Percentiles rank a stretch among this genome's conserved stretches.
Conservation (phyloP, 1,284 basidiomycete genomes). For the Schizophyllum amplum region DNA sequence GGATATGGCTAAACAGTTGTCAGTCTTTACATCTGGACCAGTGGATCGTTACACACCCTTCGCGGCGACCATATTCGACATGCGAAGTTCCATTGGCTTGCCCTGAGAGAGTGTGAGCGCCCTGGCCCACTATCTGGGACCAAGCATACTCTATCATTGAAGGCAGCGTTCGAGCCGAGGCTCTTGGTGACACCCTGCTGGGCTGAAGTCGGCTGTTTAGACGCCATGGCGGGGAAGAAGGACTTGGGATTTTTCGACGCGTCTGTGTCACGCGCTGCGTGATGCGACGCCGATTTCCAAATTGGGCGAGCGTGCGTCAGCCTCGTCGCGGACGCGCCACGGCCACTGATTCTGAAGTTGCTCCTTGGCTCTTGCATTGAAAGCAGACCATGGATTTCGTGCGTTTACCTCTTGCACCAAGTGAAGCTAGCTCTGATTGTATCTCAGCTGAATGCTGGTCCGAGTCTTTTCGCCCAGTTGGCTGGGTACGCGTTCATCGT, state of each 20-base stretch:
- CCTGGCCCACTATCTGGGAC: slow-evolving; percentile 1
- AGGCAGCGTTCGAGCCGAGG: slow-evolving; percentile 57
- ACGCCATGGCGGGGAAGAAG: slow-evolving; percentile 28
- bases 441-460: not conserved
- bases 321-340: no score
- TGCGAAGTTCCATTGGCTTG: slow-evolving; percentile 88
- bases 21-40: not conserved
- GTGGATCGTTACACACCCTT: slow-evolving; percentile 56
- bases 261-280: not conserved
- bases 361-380: slow-evolving; percentile 14
- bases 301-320: not conserved
- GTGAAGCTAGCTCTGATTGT: not conserved
- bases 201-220: slow-evolving; percentile 27
- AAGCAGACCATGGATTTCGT: slow-evolving; percentile 54
- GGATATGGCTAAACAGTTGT: slow-evolving; percentile 69
- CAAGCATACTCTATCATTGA: slow-evolving; percentile 69
- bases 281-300: not conserved
- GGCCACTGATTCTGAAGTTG: no score
- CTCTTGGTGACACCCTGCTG: slow-evolving; percentile 26
- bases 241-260: not conserved
- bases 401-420: slow-evolving; percentile 19
- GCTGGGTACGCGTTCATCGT: not conserved
- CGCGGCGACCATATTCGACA: slow-evolving; percentile 94
- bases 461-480: not conserved
- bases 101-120: slow-evolving; percentile 38